phyloP scores from a whole-genome alignment of 2,329 filamentous ascomycete species.

The Monilinia vaccinii-corymbosi region DNA sequence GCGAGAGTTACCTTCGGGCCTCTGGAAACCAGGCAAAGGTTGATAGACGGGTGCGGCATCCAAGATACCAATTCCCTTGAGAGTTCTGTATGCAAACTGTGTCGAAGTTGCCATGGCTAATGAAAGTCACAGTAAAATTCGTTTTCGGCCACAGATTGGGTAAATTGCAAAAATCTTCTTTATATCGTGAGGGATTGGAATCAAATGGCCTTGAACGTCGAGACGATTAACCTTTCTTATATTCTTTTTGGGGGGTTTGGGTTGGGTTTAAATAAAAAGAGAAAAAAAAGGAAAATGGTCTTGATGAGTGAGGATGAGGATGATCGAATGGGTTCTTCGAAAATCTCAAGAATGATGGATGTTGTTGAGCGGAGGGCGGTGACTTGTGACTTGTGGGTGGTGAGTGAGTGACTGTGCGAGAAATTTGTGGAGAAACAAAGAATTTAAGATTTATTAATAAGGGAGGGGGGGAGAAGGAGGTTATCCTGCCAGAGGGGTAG shows the following conservation, averaged over 20 bases:
- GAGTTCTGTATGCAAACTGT: slow-evolving; percentile 95
- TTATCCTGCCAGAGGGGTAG: too few relatives aligned
- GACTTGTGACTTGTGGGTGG: background rate
- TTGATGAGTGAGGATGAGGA: slow-evolving; percentile 4
- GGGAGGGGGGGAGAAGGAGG: too few relatives aligned
- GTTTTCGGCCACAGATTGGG: slow-evolving; percentile 21
- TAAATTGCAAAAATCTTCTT: slow-evolving; percentile 14
- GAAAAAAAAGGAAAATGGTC: background rate
- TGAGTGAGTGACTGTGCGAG: slow-evolving; percentile 2
- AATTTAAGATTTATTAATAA: too few relatives aligned
- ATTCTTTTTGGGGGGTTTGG: background rate
- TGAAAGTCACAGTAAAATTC: slow-evolving; percentile 58
- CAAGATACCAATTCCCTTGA: slow-evolving; percentile 90
- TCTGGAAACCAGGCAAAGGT: slow-evolving; percentile 70
- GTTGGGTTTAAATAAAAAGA: too few relatives aligned
- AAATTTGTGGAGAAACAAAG: slow-evolving; percentile 4
- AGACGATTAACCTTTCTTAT: background rate
- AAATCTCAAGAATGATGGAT: background rate
- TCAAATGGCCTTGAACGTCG: slow-evolving; percentile 6
- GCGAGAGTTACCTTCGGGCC: slow-evolving; percentile 87
- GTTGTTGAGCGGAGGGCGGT: background rate
- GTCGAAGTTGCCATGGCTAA: slow-evolving; percentile 89
- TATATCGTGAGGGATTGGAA: slow-evolving; percentile 15
- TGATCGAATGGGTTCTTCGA: slow-evolving; percentile 5
- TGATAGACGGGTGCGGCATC: slow-evolving; percentile 86